Base-by-base conservation (phyloP, 176 grass and related monocot genomes). In the Cenchrus purpureus region DNA sequence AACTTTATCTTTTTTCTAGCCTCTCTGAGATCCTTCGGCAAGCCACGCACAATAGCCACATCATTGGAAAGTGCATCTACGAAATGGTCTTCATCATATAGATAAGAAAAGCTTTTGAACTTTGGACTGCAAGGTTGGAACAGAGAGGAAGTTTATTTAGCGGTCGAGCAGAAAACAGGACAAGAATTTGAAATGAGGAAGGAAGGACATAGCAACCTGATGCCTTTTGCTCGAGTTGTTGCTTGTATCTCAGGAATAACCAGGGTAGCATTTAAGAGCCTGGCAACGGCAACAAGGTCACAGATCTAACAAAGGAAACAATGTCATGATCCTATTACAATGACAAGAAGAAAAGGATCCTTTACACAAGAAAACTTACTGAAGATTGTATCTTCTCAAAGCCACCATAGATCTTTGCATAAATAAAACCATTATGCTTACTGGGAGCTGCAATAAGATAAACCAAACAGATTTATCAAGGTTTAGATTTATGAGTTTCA, bases 381-480 rank as follows among this genome's bases (percentile, higher is more conserved):
- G 97, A 96, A 89, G 97, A 92, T 25, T 92, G 88, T 92, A 99
- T 99, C 86, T 96, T 99, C 76, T 92, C 94, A 85, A 99, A 99
- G 86, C 84, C 90, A 89, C 97, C 97, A 80, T 96, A 96, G 75
- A 99, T 94, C 79, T 99, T 99, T 77, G 90, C 97, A 88, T 99
- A 96, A 85, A 99, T 92, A 79, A 96, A 99, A 81, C 97, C 91
- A 80, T 89, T 99, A 76, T 96, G 85, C 80, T 89, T 70, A 57
- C 19, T 68, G 72, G 90, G 91, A 89, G 72, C 97, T 99, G 87
- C 54, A 76, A 89, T 34, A 90, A 79, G 67, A 58, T 69, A 22
- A 80, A 84, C 51, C 65, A 56, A 81, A 75, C 7, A 80, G 55
- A 61, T 20, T 68, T 37, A 68, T 43, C 69, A 73, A 73, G 20